Percentiles rank a stretch among this genome's conserved stretches.
phyloP scores from a whole-genome alignment of 176 grass and related monocot genomes.

The Carex parvula region DNA sequence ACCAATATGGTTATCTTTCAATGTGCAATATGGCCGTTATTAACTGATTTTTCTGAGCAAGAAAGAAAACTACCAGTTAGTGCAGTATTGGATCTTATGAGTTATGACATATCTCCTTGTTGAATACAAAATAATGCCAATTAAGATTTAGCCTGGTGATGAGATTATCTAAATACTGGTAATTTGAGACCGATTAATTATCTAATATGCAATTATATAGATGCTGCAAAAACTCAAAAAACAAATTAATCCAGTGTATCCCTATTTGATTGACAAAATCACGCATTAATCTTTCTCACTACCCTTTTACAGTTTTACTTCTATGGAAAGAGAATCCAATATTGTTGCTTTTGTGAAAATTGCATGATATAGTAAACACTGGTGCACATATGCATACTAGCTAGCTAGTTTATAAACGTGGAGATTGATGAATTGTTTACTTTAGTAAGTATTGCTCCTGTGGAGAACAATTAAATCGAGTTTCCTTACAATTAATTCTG shows the following conservation, averaged over 20 bases:
- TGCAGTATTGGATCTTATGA: not conserved
- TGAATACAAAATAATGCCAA: not conserved
- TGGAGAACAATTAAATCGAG: not conserved
- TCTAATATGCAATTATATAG: no score
- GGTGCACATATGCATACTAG: not conserved
- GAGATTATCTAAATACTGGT: not conserved
- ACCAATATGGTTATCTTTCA: not conserved
- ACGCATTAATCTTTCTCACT: no score
- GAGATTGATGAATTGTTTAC: not conserved
- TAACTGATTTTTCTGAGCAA: no score
- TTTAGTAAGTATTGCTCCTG: not conserved
- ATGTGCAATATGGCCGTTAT: not conserved
- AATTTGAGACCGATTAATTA: not conserved
- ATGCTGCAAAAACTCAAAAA: no score
- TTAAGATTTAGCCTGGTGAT: not conserved
- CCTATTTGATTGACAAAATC: no score
- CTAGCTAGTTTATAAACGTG: not conserved
- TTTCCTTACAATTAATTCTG: not conserved
- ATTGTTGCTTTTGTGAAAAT: not conserved
- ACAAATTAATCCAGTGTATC: no score
- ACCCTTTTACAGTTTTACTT: no score
- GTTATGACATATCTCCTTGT: not conserved
- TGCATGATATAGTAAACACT: not conserved
- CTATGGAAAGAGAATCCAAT: no score
- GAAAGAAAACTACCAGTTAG: not conserved